A percentile compares a stretch with the other conserved stretches of the same genome.
These are phyloP conservation scores for Leptosphaerulina australis DNA, from an alignment of 2,329 filamentous ascomycete species.

Conservation along the genomic window DNA sequence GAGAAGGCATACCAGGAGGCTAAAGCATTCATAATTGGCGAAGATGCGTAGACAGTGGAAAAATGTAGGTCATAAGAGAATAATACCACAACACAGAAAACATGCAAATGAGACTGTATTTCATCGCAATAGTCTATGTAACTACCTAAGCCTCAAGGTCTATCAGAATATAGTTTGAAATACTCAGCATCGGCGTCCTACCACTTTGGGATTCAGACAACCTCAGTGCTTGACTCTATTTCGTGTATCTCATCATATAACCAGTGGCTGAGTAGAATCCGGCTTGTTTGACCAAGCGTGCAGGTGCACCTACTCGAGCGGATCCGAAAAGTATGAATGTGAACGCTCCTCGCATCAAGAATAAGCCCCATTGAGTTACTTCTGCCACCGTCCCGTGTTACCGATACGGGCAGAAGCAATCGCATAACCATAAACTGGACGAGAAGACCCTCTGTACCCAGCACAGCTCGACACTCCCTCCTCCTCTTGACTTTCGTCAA, in stretches of 20 bases:
- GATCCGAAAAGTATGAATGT: conserved; percentile 54
- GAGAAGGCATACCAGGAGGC: conserved; percentile 58
- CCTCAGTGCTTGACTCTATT: conserved; percentile 99
- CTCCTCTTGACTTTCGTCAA: conserved; percentile 39
- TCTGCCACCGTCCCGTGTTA: conserved; percentile 41
- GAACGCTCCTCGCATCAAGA: conserved; percentile 94
- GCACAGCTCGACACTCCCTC: conserved; percentile 34
- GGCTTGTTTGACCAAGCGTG: conserved; percentile 72
- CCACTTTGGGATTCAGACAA: conserved; percentile 54
- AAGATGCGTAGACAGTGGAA: conserved; percentile 28
- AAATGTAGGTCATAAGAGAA: not conserved
- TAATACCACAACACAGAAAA: conserved; percentile 9
- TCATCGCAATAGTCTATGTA: conserved; percentile 8
- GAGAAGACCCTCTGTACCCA: conserved; percentile 66
- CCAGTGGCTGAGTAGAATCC: conserved; percentile 57
- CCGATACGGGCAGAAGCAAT: conserved; percentile 68
- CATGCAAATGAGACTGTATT: not conserved
- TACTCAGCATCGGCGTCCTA: conserved; percentile 50
- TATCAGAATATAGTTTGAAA: conserved; percentile 57
- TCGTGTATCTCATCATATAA: conserved; percentile 86
- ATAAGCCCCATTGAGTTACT: conserved; percentile 99
- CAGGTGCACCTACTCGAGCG: conserved; percentile 46
- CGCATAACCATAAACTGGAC: conserved; percentile 98
- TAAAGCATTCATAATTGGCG: conserved; percentile 57
- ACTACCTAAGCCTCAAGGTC: conserved; percentile 45